A percentile compares a stretch with the other conserved stretches of the same genome.
Evolutionary conservation across 192 early-diverging fungal genomes (phyloP).

Genomic region (Coemansia sp.): DNA sequence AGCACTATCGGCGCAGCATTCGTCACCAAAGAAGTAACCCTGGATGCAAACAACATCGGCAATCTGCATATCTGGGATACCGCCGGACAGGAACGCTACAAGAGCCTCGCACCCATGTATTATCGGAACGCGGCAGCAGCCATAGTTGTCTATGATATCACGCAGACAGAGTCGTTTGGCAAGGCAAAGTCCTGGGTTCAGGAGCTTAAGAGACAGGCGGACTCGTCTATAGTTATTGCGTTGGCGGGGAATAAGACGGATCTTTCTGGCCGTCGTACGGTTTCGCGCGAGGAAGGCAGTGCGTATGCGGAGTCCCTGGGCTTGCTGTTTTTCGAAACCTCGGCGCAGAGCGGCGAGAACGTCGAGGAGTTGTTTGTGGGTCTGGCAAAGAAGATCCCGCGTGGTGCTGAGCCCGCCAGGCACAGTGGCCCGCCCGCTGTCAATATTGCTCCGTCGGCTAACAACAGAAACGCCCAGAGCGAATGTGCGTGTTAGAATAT

Average conservation of each 20-base stretch:
- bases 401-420: constrained; percentile 17
- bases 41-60: constrained; percentile 74
- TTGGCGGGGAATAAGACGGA: constrained; percentile 98
- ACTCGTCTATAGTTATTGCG: constrained; percentile 88
- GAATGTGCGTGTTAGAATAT: constrained; percentile 44
- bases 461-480: constrained; percentile 6
- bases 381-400: constrained; percentile 76
- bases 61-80: constrained; percentile 87
- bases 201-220: constrained; percentile 90
- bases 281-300: constrained; percentile 69
- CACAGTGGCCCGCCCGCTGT: constrained; percentile 30
- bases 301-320: constrained; percentile 76
- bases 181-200: constrained; percentile 96
- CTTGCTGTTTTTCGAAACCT: constrained; percentile 86
- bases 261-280: constrained; percentile 65
- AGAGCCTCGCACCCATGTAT: constrained; percentile 94
- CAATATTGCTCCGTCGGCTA: constrained; percentile 31
- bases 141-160: constrained; percentile 94
- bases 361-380: constrained; percentile 85
- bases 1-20: constrained; percentile 95
- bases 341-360: constrained; percentile 77
- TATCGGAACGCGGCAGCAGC: constrained; percentile 97
- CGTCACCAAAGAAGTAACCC: constrained; percentile 83
- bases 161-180: constrained; percentile 78
- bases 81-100: constrained; percentile 97